Base-by-base conservation (phyloP, 495 filamentous ascomycete species). In the Chaetomium tenue region DNA sequence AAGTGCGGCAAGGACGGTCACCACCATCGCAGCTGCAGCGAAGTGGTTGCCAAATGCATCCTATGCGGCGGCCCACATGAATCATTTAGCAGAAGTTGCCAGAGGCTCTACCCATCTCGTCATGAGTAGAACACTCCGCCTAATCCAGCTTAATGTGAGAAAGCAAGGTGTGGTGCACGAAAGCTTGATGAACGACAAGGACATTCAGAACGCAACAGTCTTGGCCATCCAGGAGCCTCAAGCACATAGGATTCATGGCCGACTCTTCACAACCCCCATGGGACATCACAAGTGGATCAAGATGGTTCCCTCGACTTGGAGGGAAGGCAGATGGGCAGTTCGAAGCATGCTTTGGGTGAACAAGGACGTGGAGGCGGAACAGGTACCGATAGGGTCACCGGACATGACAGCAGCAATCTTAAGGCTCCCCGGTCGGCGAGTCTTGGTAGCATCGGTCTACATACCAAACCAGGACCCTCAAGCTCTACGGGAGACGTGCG, bases 361-460 rank as follows among this genome's bases (percentile, higher is more conserved):
- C n/a, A 42, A 25, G 20, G 33, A 42, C 13, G 33, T 57, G 33
- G 54, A 40, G 33, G 54, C 54, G 3, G 54, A 57, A 25, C 54
- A 57, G 18, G 20, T 57, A 25, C n/a, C 54, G 2, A 25, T 57
- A 25, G n/a, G n/a, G 16, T 57, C 54, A 3, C 33, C 37, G 11
- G 54, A 57, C 37, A 42, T 57, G n/a, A 57, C 37, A 13, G 54
- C 11, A 57, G 54, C 54, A 1, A 25, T 42, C 33, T 18, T 57
- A 23, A 23, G 60, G n/a, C 60, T 63, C 51, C 60, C 48, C n/a
- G 51, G 22, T 20, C 52, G 52, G 52, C 11, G 11, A 39, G 39
- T 63, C 16, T 30, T 63, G 26, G 51, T 63, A 25, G 52, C 56
- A 37, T 63, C 61, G 3, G 63, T 65, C 25, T 65, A 65, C 50